Percentiles rank a stretch among this genome's conserved stretches.
Evolutionary conservation across 2,329 filamentous ascomycete species (phyloP).

Genomic region (Sporothrix dimorphospora): DNA sequence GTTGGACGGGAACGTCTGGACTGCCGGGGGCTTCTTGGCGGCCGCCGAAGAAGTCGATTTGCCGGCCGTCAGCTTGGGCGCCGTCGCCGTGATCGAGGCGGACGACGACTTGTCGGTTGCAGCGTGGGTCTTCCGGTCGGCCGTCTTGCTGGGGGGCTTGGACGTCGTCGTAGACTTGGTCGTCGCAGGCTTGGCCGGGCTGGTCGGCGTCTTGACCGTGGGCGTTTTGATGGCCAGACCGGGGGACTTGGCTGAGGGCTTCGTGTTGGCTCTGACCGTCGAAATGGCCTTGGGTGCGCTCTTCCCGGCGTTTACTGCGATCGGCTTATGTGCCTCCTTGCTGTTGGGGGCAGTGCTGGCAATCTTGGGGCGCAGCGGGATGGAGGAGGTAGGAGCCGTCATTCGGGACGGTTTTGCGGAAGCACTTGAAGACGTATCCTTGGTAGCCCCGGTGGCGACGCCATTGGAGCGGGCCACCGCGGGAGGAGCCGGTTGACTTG

Average conservation of each 20-base stretch:
- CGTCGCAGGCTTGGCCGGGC: slow-evolving; percentile 39
- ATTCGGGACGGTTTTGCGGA: neutral
- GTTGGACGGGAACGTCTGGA: slow-evolving; percentile 45
- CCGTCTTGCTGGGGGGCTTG: slow-evolving; percentile 36
- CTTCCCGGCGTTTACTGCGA: slow-evolving; percentile 21
- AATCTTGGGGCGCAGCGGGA: neutral
- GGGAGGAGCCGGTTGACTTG: neutral
- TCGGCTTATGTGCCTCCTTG: slow-evolving; percentile 8
- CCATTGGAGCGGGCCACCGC: neutral
- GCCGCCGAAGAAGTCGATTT: neutral
- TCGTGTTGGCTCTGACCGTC: slow-evolving; percentile 41
- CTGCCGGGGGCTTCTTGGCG: slow-evolving; percentile 49
- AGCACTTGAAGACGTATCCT: neutral
- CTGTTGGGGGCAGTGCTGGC: neutral
- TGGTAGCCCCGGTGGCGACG: neutral
- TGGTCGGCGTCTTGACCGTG: slow-evolving; percentile 44
- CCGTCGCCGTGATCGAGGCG: slow-evolving; percentile 32
- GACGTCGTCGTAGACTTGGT: neutral
- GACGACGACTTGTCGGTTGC: slow-evolving; percentile 11
- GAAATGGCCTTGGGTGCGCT: slow-evolving; percentile 41
- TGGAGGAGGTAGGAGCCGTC: neutral
- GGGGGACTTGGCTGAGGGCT: slow-evolving; percentile 44
- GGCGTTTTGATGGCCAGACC: slow-evolving; percentile 33
- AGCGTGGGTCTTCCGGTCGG: slow-evolving; percentile 42
- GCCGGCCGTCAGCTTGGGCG: slow-evolving; percentile 33